Evolutionary conservation across 2,329 filamentous ascomycete species (phyloP).

Genomic region (Ascochyta viciae-villosae): DNA sequence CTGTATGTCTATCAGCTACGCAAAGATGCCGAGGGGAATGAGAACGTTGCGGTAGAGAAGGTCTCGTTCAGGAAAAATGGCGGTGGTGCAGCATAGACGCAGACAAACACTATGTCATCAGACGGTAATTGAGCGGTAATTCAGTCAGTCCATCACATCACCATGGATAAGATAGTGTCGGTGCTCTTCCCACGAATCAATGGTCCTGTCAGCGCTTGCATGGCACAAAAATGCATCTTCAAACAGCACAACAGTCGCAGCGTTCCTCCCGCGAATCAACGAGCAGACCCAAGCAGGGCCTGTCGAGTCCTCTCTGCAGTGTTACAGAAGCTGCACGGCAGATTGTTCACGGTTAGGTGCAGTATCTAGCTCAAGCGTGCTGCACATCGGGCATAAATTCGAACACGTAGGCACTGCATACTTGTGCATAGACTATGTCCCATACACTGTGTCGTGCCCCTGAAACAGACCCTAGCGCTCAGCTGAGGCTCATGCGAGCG

Average conservation of each 20-base stretch:
- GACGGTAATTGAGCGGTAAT: constrained; percentile 15
- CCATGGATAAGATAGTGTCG: constrained; percentile 1
- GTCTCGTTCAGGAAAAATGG: constrained; percentile 62
- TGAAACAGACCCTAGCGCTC: constrained; percentile 18
- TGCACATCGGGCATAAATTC: constrained; percentile 9
- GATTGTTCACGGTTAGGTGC: constrained; percentile 27
- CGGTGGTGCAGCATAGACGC: constrained; percentile 46
- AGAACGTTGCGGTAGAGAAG: constrained; percentile 63
- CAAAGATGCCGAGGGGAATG: constrained; percentile 59
- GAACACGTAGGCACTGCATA: constrained; percentile 15
- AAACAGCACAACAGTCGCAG: background rate
- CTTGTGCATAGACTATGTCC: constrained; percentile 14
- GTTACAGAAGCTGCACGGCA: constrained; percentile 26
- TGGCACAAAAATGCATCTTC: background rate
- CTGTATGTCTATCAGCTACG: constrained; percentile 83
- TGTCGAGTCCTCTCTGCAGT: constrained; percentile 19
- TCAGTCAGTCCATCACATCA: background rate
- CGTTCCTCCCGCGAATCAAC: constrained; percentile 3
- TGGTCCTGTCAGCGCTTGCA: constrained; percentile 3
- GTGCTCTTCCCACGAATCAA: background rate
- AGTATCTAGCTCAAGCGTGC: constrained; percentile 21
- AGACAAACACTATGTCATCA: constrained; percentile 12
- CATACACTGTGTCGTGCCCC: constrained; percentile 1
- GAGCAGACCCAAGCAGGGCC: background rate
- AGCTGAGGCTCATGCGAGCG: constrained; percentile 29